Percentiles rank a stretch among this genome's conserved stretches.
Conservation (phyloP, 148 eudicot genomes). For the Diospyros kaki region DNA sequence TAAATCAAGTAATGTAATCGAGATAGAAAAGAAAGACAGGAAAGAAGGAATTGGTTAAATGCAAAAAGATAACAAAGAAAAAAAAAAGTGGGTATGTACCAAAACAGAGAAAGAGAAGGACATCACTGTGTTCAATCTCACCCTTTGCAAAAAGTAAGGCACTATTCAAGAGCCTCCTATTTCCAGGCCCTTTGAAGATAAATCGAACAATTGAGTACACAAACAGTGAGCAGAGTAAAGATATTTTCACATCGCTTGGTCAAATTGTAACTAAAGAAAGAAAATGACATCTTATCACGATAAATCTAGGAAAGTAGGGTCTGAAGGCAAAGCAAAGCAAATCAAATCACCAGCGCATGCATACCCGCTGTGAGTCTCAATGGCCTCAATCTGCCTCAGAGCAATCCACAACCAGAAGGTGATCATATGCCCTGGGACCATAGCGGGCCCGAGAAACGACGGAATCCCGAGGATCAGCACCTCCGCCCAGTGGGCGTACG, state of each 20-base stretch:
- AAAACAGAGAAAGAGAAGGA: neutral
- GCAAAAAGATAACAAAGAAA: neutral
- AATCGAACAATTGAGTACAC: conserved; percentile 8
- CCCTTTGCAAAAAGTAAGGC: conserved; percentile 8
- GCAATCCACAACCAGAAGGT: conserved; percentile 94
- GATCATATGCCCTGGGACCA: conserved; percentile 88
- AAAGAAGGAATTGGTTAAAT: too few species aligned
- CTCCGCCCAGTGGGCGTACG: conserved; percentile 95
- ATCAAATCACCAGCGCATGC: too few species aligned
- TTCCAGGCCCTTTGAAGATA: conserved; percentile 11
- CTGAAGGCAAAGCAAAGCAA: conserved; percentile 18
- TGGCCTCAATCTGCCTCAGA: conserved; percentile 93
- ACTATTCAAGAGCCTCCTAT: conserved; percentile 22
- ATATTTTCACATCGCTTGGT: conserved; percentile 28
- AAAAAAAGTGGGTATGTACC: neutral
- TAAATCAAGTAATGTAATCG: neutral
- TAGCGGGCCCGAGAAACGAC: conserved; percentile 81
- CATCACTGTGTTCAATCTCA: conserved; percentile 1
- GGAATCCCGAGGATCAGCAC: conserved; percentile 88
- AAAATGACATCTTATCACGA: conserved; percentile 18
- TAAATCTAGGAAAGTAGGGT: conserved; percentile 13
- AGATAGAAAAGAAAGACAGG: neutral
- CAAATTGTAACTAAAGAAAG: conserved; percentile 23
- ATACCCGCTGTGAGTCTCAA: conserved; percentile 98
- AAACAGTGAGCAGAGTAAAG: conserved; percentile 14